Evolutionary conservation across 768 basidiomycete species (phyloP), one percentile per base, ranked within the genome.

Genomic region (Crassisporium funariophilum): DNA sequence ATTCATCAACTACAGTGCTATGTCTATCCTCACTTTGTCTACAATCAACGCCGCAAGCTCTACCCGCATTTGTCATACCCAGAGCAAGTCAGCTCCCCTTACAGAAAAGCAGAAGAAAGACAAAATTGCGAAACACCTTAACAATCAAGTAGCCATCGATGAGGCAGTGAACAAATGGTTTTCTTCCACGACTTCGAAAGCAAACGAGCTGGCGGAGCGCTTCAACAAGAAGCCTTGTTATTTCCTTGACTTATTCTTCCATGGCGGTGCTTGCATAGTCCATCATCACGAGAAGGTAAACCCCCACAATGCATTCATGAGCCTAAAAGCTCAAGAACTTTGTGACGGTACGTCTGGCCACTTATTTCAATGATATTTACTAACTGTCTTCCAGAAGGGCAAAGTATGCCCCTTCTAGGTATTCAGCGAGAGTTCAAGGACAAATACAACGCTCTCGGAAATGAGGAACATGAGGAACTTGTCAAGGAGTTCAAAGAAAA

Each of bases 211-310:
- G 7, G 27, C 27, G 8, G 27, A 29, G 7, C 27, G 13, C 27
- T 29, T 29, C 27, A 29, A 29, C 27, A 29, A 29, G 27, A 29
- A 29, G 13, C 27, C 27, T 13, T 29, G 27, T 13, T 29, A 29
- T 35, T 46, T 37, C 23, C 36, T 25, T 3, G 23, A 46, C 25
- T 35, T 37, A 4, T 37, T 46, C 22, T 46, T 37, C 24, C 24
- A 37, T 25, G 35, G 44, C 20, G 44, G 44, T 4, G 44, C 44
- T 2, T 24, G 36, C 15, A 37, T 46, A 19, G 19, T 46, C 4
- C 8, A 10, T 9, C 44, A 39, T 9, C 44, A 38, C 22, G 35
- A 36, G 23, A 46, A 46, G 25, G 27, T 39, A 3, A 46, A 24
- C 39, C 19, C 45, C 38, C 29, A 17, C 27, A 5, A n/a, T n/a